Evolutionary conservation across 2,329 filamentous ascomycete species (phyloP), one percentile per base, ranked within the genome.

Genomic region (Thielaviopsis euricoi): DNA sequence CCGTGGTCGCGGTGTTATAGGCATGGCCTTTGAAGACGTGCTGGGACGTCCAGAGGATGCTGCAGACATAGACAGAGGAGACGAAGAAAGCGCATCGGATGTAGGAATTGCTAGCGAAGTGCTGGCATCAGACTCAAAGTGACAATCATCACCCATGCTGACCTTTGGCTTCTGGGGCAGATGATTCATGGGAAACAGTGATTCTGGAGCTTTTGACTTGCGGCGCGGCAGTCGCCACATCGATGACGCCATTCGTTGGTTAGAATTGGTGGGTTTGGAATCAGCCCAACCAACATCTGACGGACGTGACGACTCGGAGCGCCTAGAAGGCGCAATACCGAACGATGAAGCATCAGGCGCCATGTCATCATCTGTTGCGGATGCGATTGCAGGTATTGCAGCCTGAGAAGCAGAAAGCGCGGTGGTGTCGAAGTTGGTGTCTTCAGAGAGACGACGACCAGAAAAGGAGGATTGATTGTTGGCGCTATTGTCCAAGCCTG

Each of bases 241-340:
- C 22, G 58, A 60, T 13, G 59, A 60, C 13, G 59, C 50, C 7
- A 52, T 55, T 19, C 58, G 55, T 19, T 58, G 58, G 26, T 29
- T 58, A 1, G 49, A 25, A 26, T 26, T 60, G 19, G 33, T n/a
- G 1, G 58, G 52, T 33, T 48, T 52, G 22, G 52, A 46, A 22
- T 90, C 85, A 49, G 77, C 81, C 17, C 84, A 87, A 70, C 87
- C 95, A 51, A 81, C 86, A 68, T 96, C 90, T 26, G 91, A 96
- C 19, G 58, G 58, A 33, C 58, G 55, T 21, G 89, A 95, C 1
- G 91, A 96, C 66, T 96, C 91, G 22, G 58, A 60, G 22, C 55
- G 58, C 21, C 58, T 43, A 29, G 57, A 49, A 50, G 56, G 52
- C 52, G 55, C 53, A 22, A 53, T 54, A 19, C 50, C 40, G 46